Base-by-base conservation (phyloP, 257 asterid genomes). In the Capsicum pubescens region DNA sequence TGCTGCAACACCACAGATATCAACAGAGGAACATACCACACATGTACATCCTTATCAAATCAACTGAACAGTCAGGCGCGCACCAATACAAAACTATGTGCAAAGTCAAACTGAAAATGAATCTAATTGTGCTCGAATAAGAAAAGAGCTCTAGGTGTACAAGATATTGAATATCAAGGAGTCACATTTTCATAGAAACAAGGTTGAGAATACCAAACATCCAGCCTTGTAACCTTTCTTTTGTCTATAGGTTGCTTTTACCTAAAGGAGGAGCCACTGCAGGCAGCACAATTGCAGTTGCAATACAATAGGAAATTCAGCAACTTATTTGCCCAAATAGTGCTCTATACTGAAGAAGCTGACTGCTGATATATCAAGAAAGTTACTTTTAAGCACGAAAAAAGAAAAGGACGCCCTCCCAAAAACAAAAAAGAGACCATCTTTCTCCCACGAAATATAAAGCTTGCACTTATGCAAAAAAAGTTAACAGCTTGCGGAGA, bases 211-310 rank as follows among this genome's bases (percentile, higher is more conserved):
- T 17, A 70, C 8, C 56, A 42, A 70, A 42, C n/a, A 46, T 6
- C 35, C 57, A 46, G 36, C 59, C 4, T 19, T 48, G 59, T 48
- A 72, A 46, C 42, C 19, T 72, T 11, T 19, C 59, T 46, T 19
- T 48, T 50, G 61, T 74, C 81, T 76, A n/a, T 52, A 52, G 42
- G 81, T 54, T 26, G 26, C 81, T 76, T 26, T 26, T 52, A 76
- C 32, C 12, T 42, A 74, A 74, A 74, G 42, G 2, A 67, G 50
- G 60, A 12, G 44, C 9, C 60, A 19, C 80, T 4, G 13, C 59
- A 52, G 35, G 60, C 42, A 74, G 60, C n/a, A 21, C 19, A 50
- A 74, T 17, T 74, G 19, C 61, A 50, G 14, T 50, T 21, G 61
- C 81, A 50, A 13, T 50, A 74, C 61, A 50, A 21, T 21, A 21